Evolutionary conservation across 2,329 filamentous ascomycete genomes (phyloP).

Genomic region (Amesomyces nigricolor): DNA sequence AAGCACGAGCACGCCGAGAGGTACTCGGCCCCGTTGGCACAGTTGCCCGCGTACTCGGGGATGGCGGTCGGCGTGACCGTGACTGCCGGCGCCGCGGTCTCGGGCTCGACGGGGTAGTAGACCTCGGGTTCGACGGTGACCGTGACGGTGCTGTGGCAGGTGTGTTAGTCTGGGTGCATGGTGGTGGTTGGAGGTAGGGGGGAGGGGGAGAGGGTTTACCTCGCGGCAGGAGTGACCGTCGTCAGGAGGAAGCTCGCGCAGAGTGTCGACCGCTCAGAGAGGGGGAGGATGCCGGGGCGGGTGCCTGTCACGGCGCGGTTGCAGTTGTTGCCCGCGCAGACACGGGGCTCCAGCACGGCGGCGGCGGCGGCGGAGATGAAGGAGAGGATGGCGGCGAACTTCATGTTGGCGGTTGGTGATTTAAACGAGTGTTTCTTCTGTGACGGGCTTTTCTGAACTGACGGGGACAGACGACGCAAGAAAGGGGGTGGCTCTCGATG

Average conservation of each 20-base stretch:
- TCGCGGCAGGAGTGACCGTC: slow-evolving; percentile 37
- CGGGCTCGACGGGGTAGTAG: not conserved
- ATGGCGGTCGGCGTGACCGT: slow-evolving; percentile 32
- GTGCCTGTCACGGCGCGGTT: slow-evolving; percentile 43
- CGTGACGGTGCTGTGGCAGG: slow-evolving; percentile 34
- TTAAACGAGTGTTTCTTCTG: not conserved
- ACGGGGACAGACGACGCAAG: too few relatives aligned
- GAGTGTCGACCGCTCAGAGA: slow-evolving; percentile 35
- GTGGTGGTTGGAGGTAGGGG: not conserved
- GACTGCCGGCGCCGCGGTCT: slow-evolving; percentile 10
- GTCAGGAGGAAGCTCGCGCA: slow-evolving; percentile 39
- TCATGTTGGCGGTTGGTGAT: slow-evolving; percentile 34
- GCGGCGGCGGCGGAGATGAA: slow-evolving; percentile 35
- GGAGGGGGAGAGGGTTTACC: slow-evolving; percentile 29
- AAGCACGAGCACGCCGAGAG: slow-evolving; percentile 42
- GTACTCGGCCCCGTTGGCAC: slow-evolving; percentile 33
- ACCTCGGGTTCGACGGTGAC: slow-evolving; percentile 31
- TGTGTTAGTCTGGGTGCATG: not conserved
- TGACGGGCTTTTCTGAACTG: not conserved
- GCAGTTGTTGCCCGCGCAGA: slow-evolving; percentile 42
- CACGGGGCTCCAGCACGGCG: slow-evolving; percentile 32
- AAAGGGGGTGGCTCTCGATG: not conserved
- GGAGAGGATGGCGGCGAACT: slow-evolving; percentile 36
- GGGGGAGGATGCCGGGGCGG: slow-evolving; percentile 32
- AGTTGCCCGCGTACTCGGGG: slow-evolving; percentile 39